These are phyloP conservation scores for Colletotrichum sp. DNA, from an alignment of 2,329 filamentous ascomycete genomes.

Conservation along the genomic window DNA sequence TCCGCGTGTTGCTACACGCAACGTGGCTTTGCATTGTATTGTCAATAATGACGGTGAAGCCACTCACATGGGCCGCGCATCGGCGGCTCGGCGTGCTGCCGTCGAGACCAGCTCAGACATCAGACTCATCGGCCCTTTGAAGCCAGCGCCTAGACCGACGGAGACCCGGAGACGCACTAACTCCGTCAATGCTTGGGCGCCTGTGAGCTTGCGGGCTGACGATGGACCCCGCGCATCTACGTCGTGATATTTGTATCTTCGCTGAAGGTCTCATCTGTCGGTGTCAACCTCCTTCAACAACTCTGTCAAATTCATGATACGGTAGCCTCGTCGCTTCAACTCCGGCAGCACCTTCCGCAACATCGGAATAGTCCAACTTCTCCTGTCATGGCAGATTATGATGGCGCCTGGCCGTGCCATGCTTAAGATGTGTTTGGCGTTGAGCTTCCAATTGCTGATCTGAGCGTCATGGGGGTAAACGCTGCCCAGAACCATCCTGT, in stretches of 20 bases:
- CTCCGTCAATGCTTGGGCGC: neutral
- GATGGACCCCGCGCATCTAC: neutral
- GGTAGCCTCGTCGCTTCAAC: conserved; percentile 72
- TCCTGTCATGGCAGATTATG: conserved; percentile 84
- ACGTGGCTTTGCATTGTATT: conserved; percentile 1
- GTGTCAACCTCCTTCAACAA: conserved; percentile 53
- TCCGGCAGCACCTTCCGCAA: conserved; percentile 74
- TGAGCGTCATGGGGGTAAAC: conserved; percentile 95
- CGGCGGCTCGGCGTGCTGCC: neutral
- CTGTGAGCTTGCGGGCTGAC: neutral
- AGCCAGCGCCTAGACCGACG: neutral
- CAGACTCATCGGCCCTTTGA: neutral
- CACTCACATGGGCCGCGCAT: neutral
- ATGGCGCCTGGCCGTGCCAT: conserved; percentile 80
- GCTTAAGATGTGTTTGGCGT: conserved; percentile 80
- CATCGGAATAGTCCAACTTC: conserved; percentile 86
- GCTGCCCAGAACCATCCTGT: conserved; percentile 78
- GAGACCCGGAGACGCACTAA: neutral
- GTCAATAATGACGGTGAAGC: neutral
- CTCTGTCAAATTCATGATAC: conserved; percentile 73
- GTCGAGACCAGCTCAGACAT: neutral
- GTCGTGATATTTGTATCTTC: neutral
- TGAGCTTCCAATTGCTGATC: conserved; percentile 71
- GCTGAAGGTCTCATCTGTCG: conserved; percentile 1
- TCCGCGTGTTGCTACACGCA: neutral